phyloP scores from a whole-genome alignment of 768 basidiomycete genomes.

The Phanerodontia chrysosporium region DNA sequence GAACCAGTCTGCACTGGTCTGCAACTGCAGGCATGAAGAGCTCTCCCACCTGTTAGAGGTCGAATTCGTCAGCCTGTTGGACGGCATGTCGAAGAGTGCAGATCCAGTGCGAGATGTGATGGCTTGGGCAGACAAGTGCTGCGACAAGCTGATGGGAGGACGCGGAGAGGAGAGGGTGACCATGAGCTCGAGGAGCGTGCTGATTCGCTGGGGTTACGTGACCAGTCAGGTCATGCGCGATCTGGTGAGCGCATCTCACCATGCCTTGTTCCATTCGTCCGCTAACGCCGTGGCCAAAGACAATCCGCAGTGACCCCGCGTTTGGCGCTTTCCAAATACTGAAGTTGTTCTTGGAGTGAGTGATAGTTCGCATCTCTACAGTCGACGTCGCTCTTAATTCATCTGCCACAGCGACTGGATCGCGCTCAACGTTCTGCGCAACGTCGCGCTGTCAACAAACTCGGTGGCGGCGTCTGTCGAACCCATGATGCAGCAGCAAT shows the following conservation, averaged over 20 bases:
- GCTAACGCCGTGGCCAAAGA: constrained; percentile 39
- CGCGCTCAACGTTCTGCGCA: constrained; percentile 82
- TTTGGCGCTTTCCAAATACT: constrained; percentile 92
- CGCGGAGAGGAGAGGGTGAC: constrained; percentile 75
- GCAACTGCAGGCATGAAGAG: constrained; percentile 90
- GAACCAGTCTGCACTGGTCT: constrained; percentile 89
- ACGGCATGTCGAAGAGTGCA: constrained; percentile 61
- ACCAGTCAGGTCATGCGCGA: constrained; percentile 92
- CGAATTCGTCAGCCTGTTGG: constrained; percentile 77
- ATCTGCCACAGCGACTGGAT: constrained; percentile 72
- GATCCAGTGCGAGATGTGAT: constrained; percentile 86
- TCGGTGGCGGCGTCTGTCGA: constrained; percentile 91
- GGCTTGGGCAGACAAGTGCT: constrained; percentile 90
- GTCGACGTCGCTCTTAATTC: constrained; percentile 8
- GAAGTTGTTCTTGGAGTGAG: constrained; percentile 87
- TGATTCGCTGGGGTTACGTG: constrained; percentile 91
- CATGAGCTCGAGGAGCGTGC: constrained; percentile 82
- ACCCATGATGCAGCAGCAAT: constrained; percentile 88
- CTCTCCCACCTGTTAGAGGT: constrained; percentile 81
- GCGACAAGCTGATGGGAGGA: constrained; percentile 76
- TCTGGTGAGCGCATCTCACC: constrained; percentile 47
- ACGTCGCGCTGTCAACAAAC: constrained; percentile 84
- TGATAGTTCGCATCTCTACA: constrained; percentile 18
- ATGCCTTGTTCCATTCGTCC: not conserved
- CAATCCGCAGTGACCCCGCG: constrained; percentile 87